Evolutionary conservation across 805 yeast species (phyloP), one percentile per base, ranked within the genome.

Genomic region (Kuraishia floccosa): DNA sequence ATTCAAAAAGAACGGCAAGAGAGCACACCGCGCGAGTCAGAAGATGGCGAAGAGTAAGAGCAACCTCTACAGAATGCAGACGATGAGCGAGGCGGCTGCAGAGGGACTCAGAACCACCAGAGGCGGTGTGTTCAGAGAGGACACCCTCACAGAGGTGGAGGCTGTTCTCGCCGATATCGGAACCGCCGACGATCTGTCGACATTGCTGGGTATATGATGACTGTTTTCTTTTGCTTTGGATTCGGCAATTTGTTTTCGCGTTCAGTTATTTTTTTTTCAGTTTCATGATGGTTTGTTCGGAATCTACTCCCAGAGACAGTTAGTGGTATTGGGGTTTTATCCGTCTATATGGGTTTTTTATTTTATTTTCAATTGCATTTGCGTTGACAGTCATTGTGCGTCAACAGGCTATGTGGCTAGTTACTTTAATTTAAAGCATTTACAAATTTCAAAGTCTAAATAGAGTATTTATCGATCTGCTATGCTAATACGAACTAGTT

Each of bases 101-200:
- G 89, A 81, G 47, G 87, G 87, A 8, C 58, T 74, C 41, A 60
- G 89, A 39, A 74, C 78, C 13, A 82, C 93, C 1, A 79, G 72
- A 43, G 71, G 73, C 38, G 93, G 93, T 4, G 54, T 82, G 34
- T 81, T 81, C 49, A 77, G 80, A 46, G 91, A 81, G 49, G 72
- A 71, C 36, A 76, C 84, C 3, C 51, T 82, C 43, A 74, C 75
- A 7, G 83, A 77, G 44, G 83, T 82, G 25, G 91, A 82, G 45
- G 83, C 80, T 40, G 62, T 68, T 9, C 49, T 76, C 30, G 72
- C 72, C 14, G 83, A 73, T 20, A 47, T 58, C 31, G 70, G 68
- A 4, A 49, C 52, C 17, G 57, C 47, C 27, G 65, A 63, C 18
- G 68, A 63, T 33, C 41, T 59, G 31, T 49, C 56, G 32, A 43